Evolutionary conservation across 768 basidiomycete species (phyloP), one percentile per base, ranked within the genome.

Genomic region (Suillus cothurnatus): DNA sequence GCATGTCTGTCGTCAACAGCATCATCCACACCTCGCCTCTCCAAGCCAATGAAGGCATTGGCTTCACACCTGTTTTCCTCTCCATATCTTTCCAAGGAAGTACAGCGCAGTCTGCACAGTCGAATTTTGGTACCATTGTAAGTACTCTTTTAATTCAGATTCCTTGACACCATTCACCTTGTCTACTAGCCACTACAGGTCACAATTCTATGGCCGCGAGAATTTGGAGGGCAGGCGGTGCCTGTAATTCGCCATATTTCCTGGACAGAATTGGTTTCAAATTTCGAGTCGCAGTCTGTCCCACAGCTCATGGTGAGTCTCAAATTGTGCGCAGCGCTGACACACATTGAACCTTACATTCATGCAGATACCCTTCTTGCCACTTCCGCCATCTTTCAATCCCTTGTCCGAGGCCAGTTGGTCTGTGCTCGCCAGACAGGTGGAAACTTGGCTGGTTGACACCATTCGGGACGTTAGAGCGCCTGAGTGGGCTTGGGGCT

Each of bases 381-480:
- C 26, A 15, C 49, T 50, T 50, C 49, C 15, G 15, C 49, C 6
- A 3, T 50, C 26, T 26, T 50, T 50, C 49, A 28, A 50, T 50
- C 49, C 49, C 49, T 28, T 50, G 26, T 50, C 0, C 3, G 49
- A 50, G 49, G 26, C 49, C 6, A 50, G 23, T 2, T 50, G 49
- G 49, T 50, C 49, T 50, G 49, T 50, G 49, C 49, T 50, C 15
- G 6, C 49, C 49, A 50, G 26, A 26, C 26, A 50, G 49, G 49
- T 50, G 6, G 49, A 26, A 50, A 50, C 2, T 50, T 50, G 49
- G 49, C 49, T 50, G 26, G 49, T 50, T 50, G 26, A 50, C 26
- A 50, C 97, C 61, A 95, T 99, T 76, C 92, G 95, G 67, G 97
- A 98, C 77, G 97, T 34, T 43, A 49, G 47, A 49, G 47, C 32